A percentile compares a stretch with the other conserved stretches of the same genome.
Evolutionary conservation across 352 stramenopile genomes (phyloP).

Genomic region (Phytophthora sp.): DNA sequence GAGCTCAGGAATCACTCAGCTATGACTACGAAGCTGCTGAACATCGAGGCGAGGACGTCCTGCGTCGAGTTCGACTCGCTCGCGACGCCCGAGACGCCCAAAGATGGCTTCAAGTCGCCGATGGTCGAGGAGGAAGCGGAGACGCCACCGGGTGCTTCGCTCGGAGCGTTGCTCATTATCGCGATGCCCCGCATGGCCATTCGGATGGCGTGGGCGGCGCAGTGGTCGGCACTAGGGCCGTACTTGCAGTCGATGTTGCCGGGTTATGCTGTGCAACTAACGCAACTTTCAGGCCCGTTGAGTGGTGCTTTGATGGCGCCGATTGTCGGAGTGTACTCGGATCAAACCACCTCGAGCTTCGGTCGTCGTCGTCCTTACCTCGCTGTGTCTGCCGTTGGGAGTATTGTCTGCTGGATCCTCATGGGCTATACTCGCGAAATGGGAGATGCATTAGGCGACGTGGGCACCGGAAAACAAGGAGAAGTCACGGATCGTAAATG

Average conservation of each 20-base stretch:
- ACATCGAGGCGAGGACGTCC: conserved; percentile 15
- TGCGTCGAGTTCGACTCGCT: conserved; percentile 28
- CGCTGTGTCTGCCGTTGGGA: conserved; percentile 36
- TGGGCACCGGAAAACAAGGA: conserved; percentile 29
- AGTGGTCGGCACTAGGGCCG: conserved; percentile 63
- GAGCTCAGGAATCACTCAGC: not conserved
- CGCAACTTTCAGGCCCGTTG: conserved; percentile 57
- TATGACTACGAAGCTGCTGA: conserved; percentile 18
- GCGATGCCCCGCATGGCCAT: conserved; percentile 64
- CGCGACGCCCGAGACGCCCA: conserved; percentile 25
- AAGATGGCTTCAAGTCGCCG: conserved; percentile 33
- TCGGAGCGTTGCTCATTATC: conserved; percentile 46
- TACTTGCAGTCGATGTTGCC: conserved; percentile 59
- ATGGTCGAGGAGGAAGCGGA: conserved; percentile 19
- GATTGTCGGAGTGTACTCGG: conserved; percentile 51
- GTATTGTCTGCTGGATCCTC: conserved; percentile 51
- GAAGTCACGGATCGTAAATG: conserved; percentile 45
- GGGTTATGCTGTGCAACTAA: conserved; percentile 53
- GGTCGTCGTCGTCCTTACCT: conserved; percentile 52
- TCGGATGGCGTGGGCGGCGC: conserved; percentile 63
- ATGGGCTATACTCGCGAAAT: conserved; percentile 64
- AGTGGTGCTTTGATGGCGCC: conserved; percentile 56
- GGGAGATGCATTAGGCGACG: conserved; percentile 49
- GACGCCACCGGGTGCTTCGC: conserved; percentile 19
- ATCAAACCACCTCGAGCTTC: conserved; percentile 38